phyloP scores from a whole-genome alignment of 1,284 basidiomycete genomes.

The Microbotryum intermedium region DNA sequence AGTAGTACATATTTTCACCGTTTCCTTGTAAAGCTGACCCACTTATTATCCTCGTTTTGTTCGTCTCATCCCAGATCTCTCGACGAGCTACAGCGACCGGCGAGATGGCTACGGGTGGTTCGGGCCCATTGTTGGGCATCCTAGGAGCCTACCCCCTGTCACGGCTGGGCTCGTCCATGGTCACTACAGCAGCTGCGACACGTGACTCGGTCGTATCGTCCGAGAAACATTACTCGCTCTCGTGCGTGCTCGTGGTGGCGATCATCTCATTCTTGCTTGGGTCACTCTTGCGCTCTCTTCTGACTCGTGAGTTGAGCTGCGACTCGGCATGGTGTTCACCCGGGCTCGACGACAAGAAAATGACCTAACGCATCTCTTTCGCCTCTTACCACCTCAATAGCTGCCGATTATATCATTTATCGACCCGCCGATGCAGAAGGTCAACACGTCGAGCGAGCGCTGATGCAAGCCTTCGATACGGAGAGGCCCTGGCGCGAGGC shows the following conservation, averaged over 20 bases:
- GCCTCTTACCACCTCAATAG: background rate
- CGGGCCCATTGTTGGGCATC: constrained; percentile 15
- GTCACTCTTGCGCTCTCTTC: constrained; percentile 72
- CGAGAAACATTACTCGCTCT: constrained; percentile 35
- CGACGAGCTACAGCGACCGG: constrained; percentile 17
- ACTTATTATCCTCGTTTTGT: background rate
- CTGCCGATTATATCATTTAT: constrained; percentile 30
- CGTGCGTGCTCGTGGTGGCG: constrained; percentile 60
- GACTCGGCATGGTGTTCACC: constrained; percentile 75
- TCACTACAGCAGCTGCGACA: constrained; percentile 14
- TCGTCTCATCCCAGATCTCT: background rate
- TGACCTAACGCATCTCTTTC: background rate
- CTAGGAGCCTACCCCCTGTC: constrained; percentile 20
- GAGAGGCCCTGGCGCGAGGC: constrained; percentile 29
- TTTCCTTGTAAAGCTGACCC: background rate
- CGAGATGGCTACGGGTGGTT: background rate
- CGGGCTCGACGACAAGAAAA: constrained; percentile 45
- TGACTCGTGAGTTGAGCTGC: constrained; percentile 47
- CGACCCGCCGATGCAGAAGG: constrained; percentile 4
- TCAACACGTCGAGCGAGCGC: constrained; percentile 25
- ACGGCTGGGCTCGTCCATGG: constrained; percentile 13
- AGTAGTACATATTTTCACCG: background rate
- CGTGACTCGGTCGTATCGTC: constrained; percentile 9
- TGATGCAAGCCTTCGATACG: constrained; percentile 30
- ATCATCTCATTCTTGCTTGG: constrained; percentile 86